phyloP scores from a whole-genome alignment of 768 basidiomycete species.

The Suillus alpinus region DNA sequence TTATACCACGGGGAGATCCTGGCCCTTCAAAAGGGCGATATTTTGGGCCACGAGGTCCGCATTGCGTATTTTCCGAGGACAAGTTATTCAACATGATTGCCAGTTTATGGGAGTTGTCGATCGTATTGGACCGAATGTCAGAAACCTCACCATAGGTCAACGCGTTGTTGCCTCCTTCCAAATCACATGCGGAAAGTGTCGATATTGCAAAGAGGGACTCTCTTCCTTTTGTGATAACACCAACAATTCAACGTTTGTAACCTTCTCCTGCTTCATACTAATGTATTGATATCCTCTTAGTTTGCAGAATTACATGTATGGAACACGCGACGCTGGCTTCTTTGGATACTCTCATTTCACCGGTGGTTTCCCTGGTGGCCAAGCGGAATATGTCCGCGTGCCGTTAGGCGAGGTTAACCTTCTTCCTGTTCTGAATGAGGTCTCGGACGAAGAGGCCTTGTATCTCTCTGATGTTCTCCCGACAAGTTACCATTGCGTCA shows the following conservation, averaged over 20 bases:
- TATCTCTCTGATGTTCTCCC: slow-evolving; percentile 63
- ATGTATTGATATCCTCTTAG: slow-evolving; percentile 20
- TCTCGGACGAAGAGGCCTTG: slow-evolving; percentile 61
- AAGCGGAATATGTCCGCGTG: slow-evolving; percentile 73
- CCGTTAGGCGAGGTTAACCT: slow-evolving; percentile 72
- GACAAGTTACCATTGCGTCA: slow-evolving; percentile 72
- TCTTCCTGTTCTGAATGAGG: slow-evolving; percentile 61
- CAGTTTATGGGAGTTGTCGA: slow-evolving; percentile 71
- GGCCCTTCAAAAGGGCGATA: slow-evolving; percentile 68
- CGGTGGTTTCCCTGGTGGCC: slow-evolving; percentile 71
- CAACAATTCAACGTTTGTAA: slow-evolving; percentile 56
- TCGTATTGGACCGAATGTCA: slow-evolving; percentile 62
- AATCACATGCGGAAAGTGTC: slow-evolving; percentile 70
- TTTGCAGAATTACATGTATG: slow-evolving; percentile 58
- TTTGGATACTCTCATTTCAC: slow-evolving; percentile 73
- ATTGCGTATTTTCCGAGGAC: not conserved
- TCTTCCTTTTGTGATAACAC: slow-evolving; percentile 75
- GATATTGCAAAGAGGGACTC: slow-evolving; percentile 70
- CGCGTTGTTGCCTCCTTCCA: slow-evolving; percentile 81
- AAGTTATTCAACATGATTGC: not conserved
- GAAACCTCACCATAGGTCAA: slow-evolving; percentile 57
- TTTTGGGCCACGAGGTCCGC: slow-evolving; percentile 66
- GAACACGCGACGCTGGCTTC: slow-evolving; percentile 67
- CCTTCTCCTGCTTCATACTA: slow-evolving; percentile 8
- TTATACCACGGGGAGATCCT: slow-evolving; percentile 69